Conservation (phyloP, 495 filamentous ascomycete genomes). For the Neurospora tetrasperma region DNA sequence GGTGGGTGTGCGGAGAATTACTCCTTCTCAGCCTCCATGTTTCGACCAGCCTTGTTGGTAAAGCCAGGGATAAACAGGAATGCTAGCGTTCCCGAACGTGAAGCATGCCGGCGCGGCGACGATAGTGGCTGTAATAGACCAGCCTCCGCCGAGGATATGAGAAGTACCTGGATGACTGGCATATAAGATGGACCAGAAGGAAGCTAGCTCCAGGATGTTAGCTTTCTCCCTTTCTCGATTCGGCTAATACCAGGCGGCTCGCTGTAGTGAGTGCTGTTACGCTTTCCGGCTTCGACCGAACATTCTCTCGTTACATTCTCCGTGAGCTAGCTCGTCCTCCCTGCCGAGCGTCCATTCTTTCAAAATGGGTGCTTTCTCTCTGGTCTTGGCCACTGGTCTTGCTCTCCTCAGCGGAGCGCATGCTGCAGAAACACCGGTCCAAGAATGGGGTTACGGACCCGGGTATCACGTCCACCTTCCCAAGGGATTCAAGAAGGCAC, state of each 20-base stretch:
- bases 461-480: slow-evolving; percentile 2
- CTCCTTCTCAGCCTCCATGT: background rate
- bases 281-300: background rate
- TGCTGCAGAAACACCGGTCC: background rate
- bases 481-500: slow-evolving; percentile 1
- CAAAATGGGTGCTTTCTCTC: background rate
- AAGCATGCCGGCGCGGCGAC: background rate
- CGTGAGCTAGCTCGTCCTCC: background rate
- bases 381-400: background rate
- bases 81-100: background rate
- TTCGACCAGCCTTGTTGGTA: background rate
- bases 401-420: background rate
- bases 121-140: background rate
- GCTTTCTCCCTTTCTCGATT: background rate
- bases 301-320: background rate
- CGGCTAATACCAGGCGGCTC: background rate
- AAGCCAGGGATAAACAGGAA: background rate
- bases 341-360: background rate
- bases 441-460: background rate
- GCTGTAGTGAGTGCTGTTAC: background rate
- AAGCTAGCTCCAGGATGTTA: background rate
- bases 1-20: no score
- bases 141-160: background rate
- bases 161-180: background rate
- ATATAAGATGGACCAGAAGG: background rate